These are phyloP conservation scores for Casuarina cunninghamiana DNA, from an alignment of 306 rosid species.

Conservation along the genomic window DNA sequence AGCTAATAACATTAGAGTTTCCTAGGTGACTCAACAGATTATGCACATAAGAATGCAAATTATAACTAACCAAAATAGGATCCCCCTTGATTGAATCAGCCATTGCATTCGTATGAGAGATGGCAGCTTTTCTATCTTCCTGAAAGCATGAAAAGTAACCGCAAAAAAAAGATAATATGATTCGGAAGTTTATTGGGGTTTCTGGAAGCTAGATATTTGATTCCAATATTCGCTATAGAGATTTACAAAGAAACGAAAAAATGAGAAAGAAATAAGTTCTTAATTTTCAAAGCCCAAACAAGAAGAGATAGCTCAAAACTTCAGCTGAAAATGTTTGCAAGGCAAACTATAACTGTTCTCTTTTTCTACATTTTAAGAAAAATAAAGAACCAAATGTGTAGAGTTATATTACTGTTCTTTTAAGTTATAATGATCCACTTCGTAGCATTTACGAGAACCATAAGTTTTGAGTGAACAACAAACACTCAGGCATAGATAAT, in stretches of 20 bases:
- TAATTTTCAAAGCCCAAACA: neutral
- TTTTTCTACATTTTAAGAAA: neutral
- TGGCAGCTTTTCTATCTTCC: conserved; percentile 70
- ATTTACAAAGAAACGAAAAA: neutral
- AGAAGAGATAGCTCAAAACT: conserved; percentile 8
- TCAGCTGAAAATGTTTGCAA: neutral
- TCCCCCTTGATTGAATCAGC: conserved; percentile 54
- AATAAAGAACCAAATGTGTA: neutral
- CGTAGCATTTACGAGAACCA: conserved; percentile 2
- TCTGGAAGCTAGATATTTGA: neutral
- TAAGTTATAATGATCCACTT: neutral
- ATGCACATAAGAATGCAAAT: conserved; percentile 18
- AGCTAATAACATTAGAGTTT: conserved; percentile 3
- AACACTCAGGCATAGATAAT: neutral
- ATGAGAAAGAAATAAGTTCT: conserved; percentile 8
- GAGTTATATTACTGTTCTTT: neutral
- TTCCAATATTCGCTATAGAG: conserved; percentile 7
- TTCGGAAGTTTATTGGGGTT: conserved; percentile 9
- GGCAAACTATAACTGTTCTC: neutral
- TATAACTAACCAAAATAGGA: conserved; percentile 68
- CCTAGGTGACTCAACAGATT: neutral
- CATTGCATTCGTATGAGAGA: conserved; percentile 54
- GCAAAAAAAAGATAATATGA: conserved; percentile 1
- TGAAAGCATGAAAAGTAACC: conserved; percentile 35
- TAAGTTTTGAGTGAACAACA: conserved; percentile 17